These are phyloP conservation scores for Claviceps maximensis DNA, from an alignment of 2,329 filamentous ascomycete species.

Conservation along the genomic window DNA sequence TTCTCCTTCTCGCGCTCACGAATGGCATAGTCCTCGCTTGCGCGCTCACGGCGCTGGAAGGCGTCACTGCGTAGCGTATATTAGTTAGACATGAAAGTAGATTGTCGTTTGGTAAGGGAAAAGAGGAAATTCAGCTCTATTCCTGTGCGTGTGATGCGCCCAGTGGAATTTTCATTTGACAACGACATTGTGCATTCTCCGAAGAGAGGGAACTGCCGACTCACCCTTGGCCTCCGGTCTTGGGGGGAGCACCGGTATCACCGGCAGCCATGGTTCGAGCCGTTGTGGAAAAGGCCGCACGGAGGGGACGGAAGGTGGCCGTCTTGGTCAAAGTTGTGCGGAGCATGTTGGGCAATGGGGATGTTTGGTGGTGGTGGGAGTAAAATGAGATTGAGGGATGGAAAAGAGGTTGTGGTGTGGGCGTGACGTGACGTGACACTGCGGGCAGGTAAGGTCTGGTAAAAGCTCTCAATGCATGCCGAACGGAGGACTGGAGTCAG, in stretches of 20 bases:
- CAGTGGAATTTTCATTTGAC: neutral
- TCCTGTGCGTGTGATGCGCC: neutral
- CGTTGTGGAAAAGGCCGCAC: slow-evolving; percentile 48
- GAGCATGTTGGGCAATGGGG: slow-evolving; percentile 40
- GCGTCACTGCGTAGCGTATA: slow-evolving; percentile 51
- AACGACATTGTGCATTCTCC: neutral
- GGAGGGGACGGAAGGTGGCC: slow-evolving; percentile 39
- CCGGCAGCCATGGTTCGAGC: slow-evolving; percentile 53
- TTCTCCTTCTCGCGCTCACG: slow-evolving; percentile 81
- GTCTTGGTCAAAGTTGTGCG: slow-evolving; percentile 48
- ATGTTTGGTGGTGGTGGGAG: slow-evolving; percentile 4
- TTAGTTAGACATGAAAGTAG: neutral
- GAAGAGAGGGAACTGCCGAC: slow-evolving; percentile 14
- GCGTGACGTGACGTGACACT: neutral
- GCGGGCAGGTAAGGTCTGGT: neutral
- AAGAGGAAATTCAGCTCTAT: neutral
- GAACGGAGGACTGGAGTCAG: neutral
- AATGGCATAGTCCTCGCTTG: slow-evolving; percentile 75
- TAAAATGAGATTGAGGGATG: slow-evolving; percentile 2
- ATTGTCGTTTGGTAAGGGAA: neutral
- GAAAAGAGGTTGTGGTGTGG: slow-evolving; percentile 2
- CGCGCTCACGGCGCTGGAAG: slow-evolving; percentile 85
- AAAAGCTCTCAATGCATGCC: neutral
- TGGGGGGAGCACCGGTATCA: slow-evolving; percentile 51
- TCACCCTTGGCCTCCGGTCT: slow-evolving; percentile 39